Evolutionary conservation across 2,329 filamentous ascomycete species (phyloP).

Genomic region (Fusarium falciforme): DNA sequence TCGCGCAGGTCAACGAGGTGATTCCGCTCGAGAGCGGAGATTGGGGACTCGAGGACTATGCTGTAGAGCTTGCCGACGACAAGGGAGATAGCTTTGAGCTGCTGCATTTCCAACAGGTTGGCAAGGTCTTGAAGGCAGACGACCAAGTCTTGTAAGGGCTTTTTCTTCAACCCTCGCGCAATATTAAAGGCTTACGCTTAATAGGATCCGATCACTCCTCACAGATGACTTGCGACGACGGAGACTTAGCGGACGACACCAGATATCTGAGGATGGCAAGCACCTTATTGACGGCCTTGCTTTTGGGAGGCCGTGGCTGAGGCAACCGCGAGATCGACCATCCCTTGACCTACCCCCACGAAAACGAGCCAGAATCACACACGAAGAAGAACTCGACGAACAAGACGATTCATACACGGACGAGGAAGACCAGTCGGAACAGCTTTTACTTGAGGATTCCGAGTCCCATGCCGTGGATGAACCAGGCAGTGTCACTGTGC

Average conservation of each 20-base stretch:
- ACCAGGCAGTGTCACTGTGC: conserved; percentile 33
- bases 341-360: conserved; percentile 77
- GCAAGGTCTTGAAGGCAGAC: conserved; percentile 79
- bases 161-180: not conserved
- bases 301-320: conserved; percentile 80
- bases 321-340: conserved; percentile 70
- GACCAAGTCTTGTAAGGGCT: conserved; percentile 80
- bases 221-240: conserved; percentile 79
- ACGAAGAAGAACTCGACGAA: conserved; percentile 55
- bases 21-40: conserved; percentile 83
- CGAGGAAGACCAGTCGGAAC: conserved; percentile 41
- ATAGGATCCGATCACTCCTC: conserved; percentile 81
- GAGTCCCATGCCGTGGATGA: conserved; percentile 17
- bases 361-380: conserved; percentile 70
- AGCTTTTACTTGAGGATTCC: conserved; percentile 50
- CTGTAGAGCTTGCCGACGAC: conserved; percentile 74
- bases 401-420: conserved; percentile 50
- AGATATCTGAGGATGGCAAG: conserved; percentile 82
- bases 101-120: conserved; percentile 82
- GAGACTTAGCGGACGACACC: conserved; percentile 79
- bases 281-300: conserved; percentile 88
- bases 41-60: conserved; percentile 93
- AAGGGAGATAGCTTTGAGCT: conserved; percentile 80
- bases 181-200: conserved; percentile 12
- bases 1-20: conserved; percentile 82